Conservation (phyloP, 345 rosid species). For the Diplotaxis tenuifolia region DNA sequence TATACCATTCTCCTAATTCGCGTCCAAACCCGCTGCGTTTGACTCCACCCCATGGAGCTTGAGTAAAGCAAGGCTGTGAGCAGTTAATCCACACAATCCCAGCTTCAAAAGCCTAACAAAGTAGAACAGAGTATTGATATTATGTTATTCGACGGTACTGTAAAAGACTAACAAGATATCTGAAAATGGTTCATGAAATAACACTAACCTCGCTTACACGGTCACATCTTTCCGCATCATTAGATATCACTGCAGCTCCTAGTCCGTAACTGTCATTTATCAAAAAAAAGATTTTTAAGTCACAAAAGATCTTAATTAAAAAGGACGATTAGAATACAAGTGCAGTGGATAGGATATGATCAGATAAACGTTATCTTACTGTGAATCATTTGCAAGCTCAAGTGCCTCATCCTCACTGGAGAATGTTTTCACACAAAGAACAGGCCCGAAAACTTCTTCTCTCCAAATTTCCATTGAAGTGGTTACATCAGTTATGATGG, state of each 20-base stretch:
- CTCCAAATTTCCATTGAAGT: constrained; percentile 98
- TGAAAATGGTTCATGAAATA: constrained; percentile 1
- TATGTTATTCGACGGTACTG: neutral
- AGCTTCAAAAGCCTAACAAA: constrained; percentile 66
- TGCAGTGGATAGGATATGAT: neutral
- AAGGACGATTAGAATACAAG: neutral
- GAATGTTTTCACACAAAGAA: constrained; percentile 85
- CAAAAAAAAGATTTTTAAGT: constrained; percentile 1
- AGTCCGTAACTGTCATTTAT: constrained; percentile 65
- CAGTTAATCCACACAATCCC: constrained; percentile 95
- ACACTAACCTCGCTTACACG: constrained; percentile 76
- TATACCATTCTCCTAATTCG: constrained; percentile 91
- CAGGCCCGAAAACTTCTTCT: constrained; percentile 98
- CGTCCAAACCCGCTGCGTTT: constrained; percentile 96
- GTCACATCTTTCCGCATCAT: constrained; percentile 84
- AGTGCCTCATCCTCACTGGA: constrained; percentile 88
- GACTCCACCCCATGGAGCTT: constrained; percentile 97
- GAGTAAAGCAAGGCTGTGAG: constrained; percentile 94
- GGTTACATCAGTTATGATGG: constrained; percentile 68
- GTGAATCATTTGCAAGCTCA: constrained; percentile 88
- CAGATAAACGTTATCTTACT: constrained; percentile 50
- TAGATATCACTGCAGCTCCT: constrained; percentile 90
- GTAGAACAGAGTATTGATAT: neutral
- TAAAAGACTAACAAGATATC: neutral
- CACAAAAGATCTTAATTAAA: constrained; percentile 8